phyloP scores from a whole-genome alignment of 352 stramenopile genomes.

The Phytophthora litchii region DNA sequence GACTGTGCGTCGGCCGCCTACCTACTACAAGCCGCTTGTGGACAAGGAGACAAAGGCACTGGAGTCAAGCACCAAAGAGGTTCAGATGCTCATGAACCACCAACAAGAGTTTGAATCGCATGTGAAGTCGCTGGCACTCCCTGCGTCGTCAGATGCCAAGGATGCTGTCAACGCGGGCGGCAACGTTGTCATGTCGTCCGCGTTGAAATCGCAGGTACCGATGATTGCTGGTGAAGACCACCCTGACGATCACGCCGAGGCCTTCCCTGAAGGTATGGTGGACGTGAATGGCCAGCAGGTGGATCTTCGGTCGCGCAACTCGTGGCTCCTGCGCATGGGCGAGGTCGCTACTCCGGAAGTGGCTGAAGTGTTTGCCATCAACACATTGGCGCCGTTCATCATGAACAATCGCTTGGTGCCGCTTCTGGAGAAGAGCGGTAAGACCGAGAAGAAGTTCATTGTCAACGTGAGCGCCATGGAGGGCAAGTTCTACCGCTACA shows the following conservation, averaged over 20 bases:
- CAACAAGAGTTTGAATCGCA: slow-evolving; percentile 80
- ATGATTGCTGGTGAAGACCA: slow-evolving; percentile 79
- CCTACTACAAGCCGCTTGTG: slow-evolving; percentile 94
- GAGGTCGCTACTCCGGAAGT: slow-evolving; percentile 90
- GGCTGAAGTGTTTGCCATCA: slow-evolving; percentile 92
- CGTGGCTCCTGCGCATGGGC: slow-evolving; percentile 95
- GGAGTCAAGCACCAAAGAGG: slow-evolving; percentile 48
- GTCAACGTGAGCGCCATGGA: slow-evolving; percentile 98
- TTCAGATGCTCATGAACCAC: slow-evolving; percentile 79
- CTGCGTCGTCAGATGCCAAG: slow-evolving; percentile 30
- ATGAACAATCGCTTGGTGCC: slow-evolving; percentile 94
- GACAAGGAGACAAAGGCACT: slow-evolving; percentile 83
- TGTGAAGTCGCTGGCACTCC: slow-evolving; percentile 63
- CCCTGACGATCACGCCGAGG: slow-evolving; percentile 53
- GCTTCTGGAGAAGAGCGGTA: slow-evolving; percentile 77
- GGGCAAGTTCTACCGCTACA: slow-evolving; percentile 98
- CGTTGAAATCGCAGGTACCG: slow-evolving; percentile 84
- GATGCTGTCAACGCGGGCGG: slow-evolving; percentile 16
- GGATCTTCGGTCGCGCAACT: slow-evolving; percentile 94
- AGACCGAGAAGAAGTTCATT: slow-evolving; percentile 89
- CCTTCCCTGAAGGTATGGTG: slow-evolving; percentile 79
- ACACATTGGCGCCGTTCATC: slow-evolving; percentile 97
- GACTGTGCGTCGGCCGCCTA: slow-evolving; percentile 93
- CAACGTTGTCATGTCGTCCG: slow-evolving; percentile 68
- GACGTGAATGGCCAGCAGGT: slow-evolving; percentile 98